Evolutionary conservation across 345 rosid genomes (phyloP).

Genomic region (Citrus unshiu): DNA sequence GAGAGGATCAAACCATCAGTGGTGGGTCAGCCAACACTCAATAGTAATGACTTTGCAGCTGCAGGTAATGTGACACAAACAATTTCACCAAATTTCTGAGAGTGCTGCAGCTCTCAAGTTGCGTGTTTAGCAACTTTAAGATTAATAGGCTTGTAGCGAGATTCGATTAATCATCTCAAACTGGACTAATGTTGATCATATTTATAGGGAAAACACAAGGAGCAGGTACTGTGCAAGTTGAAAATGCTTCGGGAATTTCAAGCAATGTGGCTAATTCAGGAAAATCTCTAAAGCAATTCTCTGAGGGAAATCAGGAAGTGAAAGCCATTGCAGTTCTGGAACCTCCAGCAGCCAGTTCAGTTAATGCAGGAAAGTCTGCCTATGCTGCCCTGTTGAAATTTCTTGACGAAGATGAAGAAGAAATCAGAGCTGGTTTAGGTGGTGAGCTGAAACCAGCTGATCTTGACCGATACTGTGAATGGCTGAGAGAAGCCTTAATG

Average conservation of each 20-base stretch:
- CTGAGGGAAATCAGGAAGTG: not conserved
- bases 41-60: not conserved
- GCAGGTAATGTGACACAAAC: slow-evolving; percentile 6
- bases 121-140: not conserved
- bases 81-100: not conserved
- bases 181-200: not conserved
- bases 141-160: not conserved
- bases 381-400: not conserved
- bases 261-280: not conserved
- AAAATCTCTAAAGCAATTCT: not conserved
- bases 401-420: slow-evolving; percentile 9
- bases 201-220: not conserved
- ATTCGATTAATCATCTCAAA: not conserved
- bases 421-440: not conserved
- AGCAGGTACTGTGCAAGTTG: not conserved
- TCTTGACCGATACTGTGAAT: slow-evolving; percentile 20
- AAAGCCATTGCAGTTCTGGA: not conserved
- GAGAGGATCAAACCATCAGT: not conserved
- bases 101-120: not conserved
- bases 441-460: slow-evolving; percentile 10
- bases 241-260: not conserved
- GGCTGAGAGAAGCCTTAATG: slow-evolving; percentile 5
- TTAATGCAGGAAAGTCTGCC: not conserved
- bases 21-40: not conserved
- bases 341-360: not conserved